Conservation (phyloP, 306 rosid species). For the Dicorynia guianensis region DNA sequence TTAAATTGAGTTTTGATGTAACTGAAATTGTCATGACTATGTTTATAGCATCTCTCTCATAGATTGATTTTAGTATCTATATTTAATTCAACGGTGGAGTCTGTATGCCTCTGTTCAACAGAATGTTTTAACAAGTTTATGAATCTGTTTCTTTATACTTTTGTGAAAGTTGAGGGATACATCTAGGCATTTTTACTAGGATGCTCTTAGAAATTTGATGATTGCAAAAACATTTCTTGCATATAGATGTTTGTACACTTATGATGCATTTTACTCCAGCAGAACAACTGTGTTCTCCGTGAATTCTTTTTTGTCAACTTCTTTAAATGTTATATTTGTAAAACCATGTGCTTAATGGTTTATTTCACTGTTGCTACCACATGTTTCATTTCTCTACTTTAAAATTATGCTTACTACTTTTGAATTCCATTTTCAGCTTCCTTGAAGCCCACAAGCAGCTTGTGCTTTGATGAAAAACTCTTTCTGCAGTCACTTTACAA, state of each 20-base stretch:
- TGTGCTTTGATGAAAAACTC: constrained; percentile 89
- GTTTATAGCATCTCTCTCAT: background rate
- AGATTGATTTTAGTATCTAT: constrained; percentile 4
- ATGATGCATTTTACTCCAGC: background rate
- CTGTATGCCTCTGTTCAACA: constrained; percentile 7
- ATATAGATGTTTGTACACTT: background rate
- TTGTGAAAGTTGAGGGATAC: background rate
- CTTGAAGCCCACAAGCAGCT: constrained; percentile 59
- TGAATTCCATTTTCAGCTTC: constrained; percentile 60
- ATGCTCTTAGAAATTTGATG: constrained; percentile 19
- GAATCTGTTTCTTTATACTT: constrained; percentile 10
- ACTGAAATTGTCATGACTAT: background rate
- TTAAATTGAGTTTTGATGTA: too few species aligned
- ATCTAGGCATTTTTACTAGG: constrained; percentile 2
- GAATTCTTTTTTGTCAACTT: background rate
- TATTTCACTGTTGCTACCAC: background rate
- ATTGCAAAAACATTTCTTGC: background rate
- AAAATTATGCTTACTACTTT: constrained; percentile 39
- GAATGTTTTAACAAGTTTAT: too few species aligned
- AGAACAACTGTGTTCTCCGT: background rate
- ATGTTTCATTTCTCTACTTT: background rate
- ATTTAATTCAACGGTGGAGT: constrained; percentile 1
- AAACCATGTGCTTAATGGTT: constrained; percentile 1
- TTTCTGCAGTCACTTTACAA: constrained; percentile 85
- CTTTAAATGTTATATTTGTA: background rate